Conservation (phyloP, 2,329 filamentous ascomycete genomes). For the Nemania abortiva region DNA sequence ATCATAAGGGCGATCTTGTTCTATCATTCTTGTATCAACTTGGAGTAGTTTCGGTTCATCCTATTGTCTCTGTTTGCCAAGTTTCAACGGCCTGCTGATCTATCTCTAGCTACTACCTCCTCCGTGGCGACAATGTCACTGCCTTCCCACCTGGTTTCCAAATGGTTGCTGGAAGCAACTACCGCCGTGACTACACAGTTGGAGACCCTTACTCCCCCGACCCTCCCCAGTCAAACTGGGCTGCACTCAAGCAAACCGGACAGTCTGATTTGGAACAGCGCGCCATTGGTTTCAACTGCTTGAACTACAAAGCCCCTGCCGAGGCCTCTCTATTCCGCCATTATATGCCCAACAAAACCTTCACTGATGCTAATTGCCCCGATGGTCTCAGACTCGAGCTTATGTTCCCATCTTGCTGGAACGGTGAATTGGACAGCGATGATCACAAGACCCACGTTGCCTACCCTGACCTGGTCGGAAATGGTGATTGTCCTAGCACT, state of each 20-base stretch:
- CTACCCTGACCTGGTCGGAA: conserved; percentile 82
- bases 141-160: conserved; percentile 83
- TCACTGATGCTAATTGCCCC: conserved; percentile 83
- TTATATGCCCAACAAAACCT: conserved; percentile 81
- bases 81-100: conserved; percentile 14
- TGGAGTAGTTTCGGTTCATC: background rate
- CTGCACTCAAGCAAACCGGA: conserved; percentile 67
- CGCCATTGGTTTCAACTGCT: conserved; percentile 93
- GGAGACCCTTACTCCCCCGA: conserved; percentile 74
- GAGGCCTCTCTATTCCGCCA: conserved; percentile 86
- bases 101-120: conserved; percentile 80
- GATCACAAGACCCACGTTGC: conserved; percentile 77
- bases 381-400: conserved; percentile 86
- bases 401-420: conserved; percentile 92
- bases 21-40: background rate
- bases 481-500: conserved; percentile 78
- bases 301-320: conserved; percentile 77
- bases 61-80: background rate
- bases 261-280: conserved; percentile 81
- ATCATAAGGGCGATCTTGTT: background rate
- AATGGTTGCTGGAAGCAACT: conserved; percentile 83
- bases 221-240: conserved; percentile 78
- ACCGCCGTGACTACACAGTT: conserved; percentile 76
- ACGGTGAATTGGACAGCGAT: conserved; percentile 72
- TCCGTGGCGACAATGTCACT: conserved; percentile 70